Conservation (phyloP, 768 basidiomycete genomes). For the Pholiota conissans region DNA sequence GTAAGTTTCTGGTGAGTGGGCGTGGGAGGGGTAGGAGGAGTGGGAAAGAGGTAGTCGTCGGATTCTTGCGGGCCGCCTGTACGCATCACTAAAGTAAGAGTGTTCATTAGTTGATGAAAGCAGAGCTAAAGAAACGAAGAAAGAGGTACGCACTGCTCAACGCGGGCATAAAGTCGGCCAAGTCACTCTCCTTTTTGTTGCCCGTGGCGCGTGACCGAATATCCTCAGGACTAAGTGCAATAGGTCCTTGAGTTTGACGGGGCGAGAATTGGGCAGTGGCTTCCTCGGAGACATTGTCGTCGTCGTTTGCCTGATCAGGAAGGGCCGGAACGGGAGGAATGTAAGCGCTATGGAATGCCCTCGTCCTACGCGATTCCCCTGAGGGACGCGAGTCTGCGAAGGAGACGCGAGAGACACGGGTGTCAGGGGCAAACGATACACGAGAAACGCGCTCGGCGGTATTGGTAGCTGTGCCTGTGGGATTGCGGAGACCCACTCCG, state of each 20-base stretch:
- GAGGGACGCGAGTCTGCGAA: conserved; percentile 45
- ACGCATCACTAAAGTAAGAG: conserved; percentile 62
- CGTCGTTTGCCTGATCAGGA: conserved; percentile 22
- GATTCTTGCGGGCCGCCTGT: conserved; percentile 37
- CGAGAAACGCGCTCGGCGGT: conserved; percentile 46
- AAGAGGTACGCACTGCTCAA: conserved; percentile 65
- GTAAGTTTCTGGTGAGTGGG: not conserved
- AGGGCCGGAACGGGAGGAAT: conserved; percentile 43
- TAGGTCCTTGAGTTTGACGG: conserved; percentile 38
- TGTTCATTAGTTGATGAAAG: conserved; percentile 1
- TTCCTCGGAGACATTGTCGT: conserved; percentile 17
- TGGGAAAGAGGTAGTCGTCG: conserved; percentile 47
- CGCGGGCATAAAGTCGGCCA: conserved; percentile 69
- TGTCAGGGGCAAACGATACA: conserved; percentile 70
- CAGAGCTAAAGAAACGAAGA: conserved; percentile 24
- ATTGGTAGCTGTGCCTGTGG: conserved; percentile 29
- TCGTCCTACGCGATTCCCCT: conserved; percentile 33
- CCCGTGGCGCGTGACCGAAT: conserved; percentile 52
- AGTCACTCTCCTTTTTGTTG: conserved; percentile 15
- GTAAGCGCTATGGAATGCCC: conserved; percentile 42
- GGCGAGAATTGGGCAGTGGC: conserved; percentile 29
- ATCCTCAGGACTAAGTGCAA: conserved; percentile 58
- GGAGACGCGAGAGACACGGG: conserved; percentile 37
- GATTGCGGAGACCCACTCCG: conserved; percentile 50
- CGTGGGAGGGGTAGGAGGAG: conserved; percentile 21